phyloP scores from a whole-genome alignment of 148 eudicot species.

The Amaranthus hypochondriacus region DNA sequence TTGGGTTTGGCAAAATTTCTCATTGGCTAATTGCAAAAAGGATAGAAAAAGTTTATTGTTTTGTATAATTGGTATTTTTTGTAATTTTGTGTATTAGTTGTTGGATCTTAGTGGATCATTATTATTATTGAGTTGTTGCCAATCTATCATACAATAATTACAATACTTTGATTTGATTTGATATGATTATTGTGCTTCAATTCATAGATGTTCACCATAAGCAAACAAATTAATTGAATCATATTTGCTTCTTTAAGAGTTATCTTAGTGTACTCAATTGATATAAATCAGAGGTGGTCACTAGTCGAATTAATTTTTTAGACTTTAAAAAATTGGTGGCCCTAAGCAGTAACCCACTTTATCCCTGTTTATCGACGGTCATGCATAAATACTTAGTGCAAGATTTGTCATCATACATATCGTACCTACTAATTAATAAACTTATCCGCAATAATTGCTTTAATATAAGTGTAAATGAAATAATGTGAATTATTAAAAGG shows the following conservation, averaged over 20 bases:
- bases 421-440: no score
- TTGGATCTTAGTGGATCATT: conserved; percentile 17
- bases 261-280: conserved; percentile 2
- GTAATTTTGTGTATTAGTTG: conserved; percentile 3
- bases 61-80: background rate
- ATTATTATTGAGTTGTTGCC: conserved; percentile 14
- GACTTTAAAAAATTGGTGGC: no score
- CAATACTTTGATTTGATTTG: conserved; percentile 27
- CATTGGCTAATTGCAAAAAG: background rate
- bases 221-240: conserved; percentile 18
- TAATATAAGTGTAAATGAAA: no score
- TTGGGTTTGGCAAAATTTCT: background rate
- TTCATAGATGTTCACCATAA: conserved; percentile 22
- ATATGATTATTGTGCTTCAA: background rate
- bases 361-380: no score
- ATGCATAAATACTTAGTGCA: no score
- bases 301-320: background rate
- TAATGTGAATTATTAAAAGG: background rate
- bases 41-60: background rate
- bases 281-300: background rate
- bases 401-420: no score
- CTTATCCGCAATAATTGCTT: no score
- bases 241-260: conserved; percentile 8
- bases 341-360: no score
- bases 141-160: conserved; percentile 12